These are phyloP conservation scores for Straminergon stramineum DNA, from an alignment of 225 moss, liverwort and hornwort species.

Conservation along the genomic window DNA sequence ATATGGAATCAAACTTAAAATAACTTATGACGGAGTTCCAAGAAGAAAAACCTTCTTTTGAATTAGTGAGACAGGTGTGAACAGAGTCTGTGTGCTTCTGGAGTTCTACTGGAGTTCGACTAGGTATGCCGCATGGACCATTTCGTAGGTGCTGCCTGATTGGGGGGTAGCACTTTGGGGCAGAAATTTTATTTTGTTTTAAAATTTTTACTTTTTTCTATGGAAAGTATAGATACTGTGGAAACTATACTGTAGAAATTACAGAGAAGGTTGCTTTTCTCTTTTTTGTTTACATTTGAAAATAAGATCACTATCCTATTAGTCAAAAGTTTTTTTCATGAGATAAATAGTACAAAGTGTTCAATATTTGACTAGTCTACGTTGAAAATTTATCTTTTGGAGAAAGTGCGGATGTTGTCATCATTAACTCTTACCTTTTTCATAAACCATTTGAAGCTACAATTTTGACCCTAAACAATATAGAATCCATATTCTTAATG, in stretches of 20 bases:
- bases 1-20: too few species aligned
- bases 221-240: background rate
- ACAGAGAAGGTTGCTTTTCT: background rate
- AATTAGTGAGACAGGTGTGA: background rate
- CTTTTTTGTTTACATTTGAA: background rate
- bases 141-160: background rate
- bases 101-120: background rate
- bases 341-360: background rate
- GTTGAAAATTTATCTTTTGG: background rate
- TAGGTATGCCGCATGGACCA: background rate
- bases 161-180: background rate
- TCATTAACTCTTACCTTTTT: background rate
- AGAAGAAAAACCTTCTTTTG: background rate
- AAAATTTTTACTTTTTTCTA: background rate
- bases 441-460: too few species aligned
- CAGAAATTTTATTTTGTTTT: background rate
- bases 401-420: background rate
- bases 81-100: background rate
- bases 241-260: too few species aligned
- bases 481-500: too few species aligned
- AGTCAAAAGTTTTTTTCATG: too few species aligned
- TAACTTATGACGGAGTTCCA: background rate
- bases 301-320: accelerated
- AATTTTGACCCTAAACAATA: too few species aligned
- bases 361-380: background rate